Percentiles rank a stretch among this genome's conserved stretches.
Conservation (phyloP, 2,329 filamentous ascomycete genomes). For the Phoma sp. region DNA sequence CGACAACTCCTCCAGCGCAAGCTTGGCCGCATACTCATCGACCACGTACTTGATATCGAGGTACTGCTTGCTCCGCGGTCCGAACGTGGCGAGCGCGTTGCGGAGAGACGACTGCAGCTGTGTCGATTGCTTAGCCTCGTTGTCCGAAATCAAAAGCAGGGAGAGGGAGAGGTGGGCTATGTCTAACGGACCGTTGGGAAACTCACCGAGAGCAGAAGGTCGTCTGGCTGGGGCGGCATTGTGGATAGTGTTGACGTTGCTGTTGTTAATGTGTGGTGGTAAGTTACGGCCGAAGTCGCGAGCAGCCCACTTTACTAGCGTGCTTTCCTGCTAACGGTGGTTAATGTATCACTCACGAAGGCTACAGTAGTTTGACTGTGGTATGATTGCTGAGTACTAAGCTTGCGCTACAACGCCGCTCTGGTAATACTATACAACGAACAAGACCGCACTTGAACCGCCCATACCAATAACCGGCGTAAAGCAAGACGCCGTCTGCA, state of each 20-base stretch:
- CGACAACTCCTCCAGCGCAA: slow-evolving; percentile 24
- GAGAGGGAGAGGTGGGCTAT: background rate
- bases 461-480: background rate
- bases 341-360: background rate
- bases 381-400: background rate
- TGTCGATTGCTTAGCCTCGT: background rate
- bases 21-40: slow-evolving; percentile 39
- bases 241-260: background rate
- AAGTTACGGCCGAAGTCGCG: background rate
- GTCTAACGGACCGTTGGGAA: too few species aligned
- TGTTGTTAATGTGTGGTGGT: background rate
- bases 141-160: background rate
- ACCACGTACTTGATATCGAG: slow-evolving; percentile 38
- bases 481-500: slow-evolving; percentile 12
- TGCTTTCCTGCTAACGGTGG: background rate
- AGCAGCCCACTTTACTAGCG: slow-evolving; percentile 1
- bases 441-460: background rate
- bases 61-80: slow-evolving; percentile 39
- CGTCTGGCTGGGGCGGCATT: slow-evolving; percentile 34
- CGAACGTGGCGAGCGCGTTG: slow-evolving; percentile 44
- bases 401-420: slow-evolving; percentile 6
- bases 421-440: slow-evolving; percentile 11
- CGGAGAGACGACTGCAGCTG: slow-evolving; percentile 46
- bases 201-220: slow-evolving; percentile 39
- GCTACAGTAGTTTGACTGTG: background rate